These are phyloP conservation scores for Apiospora pterosperma DNA, from an alignment of 2,329 filamentous ascomycete genomes.

Conservation along the genomic window DNA sequence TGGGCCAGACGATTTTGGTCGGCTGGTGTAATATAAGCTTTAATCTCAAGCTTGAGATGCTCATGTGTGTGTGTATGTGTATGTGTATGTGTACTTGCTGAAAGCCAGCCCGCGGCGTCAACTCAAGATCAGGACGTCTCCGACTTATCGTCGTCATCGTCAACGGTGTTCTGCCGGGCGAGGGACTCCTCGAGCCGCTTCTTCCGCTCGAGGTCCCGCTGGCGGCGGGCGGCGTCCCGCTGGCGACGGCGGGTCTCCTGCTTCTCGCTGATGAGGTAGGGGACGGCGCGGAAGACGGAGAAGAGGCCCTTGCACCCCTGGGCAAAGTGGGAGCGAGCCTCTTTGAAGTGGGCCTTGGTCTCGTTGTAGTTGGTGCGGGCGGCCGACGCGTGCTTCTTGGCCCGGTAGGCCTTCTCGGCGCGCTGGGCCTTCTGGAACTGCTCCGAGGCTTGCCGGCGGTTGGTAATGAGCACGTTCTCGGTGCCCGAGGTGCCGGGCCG, in stretches of 20 bases:
- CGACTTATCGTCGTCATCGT: not conserved
- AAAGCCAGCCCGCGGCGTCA: too few relatives aligned
- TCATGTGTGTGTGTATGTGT: too few relatives aligned
- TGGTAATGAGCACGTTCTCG: constrained; percentile 36
- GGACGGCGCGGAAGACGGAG: constrained; percentile 27
- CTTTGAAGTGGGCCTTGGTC: constrained; percentile 35
- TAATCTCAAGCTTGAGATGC: not conserved
- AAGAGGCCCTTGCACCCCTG: constrained; percentile 29
- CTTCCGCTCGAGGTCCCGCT: constrained; percentile 30
- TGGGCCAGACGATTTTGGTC: not conserved
- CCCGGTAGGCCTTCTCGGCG: constrained; percentile 38
- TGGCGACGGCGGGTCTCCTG: constrained; percentile 26
- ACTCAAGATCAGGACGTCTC: not conserved
- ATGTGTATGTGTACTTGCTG: not conserved
- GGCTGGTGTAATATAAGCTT: not conserved
- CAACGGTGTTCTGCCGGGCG: constrained; percentile 7
- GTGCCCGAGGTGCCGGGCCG: constrained; percentile 42
- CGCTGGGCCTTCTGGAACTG: constrained; percentile 34
- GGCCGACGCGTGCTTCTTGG: constrained; percentile 36
- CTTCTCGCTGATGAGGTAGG: constrained; percentile 35
- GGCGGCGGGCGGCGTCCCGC: constrained; percentile 26
- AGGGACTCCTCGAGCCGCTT: constrained; percentile 31
- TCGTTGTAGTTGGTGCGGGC: constrained; percentile 35
- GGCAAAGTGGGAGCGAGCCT: constrained; percentile 33
- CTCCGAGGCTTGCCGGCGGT: constrained; percentile 34